Base-by-base conservation (phyloP, 1,139 yeast species). In the Yamadazyma diddensiae region DNA sequence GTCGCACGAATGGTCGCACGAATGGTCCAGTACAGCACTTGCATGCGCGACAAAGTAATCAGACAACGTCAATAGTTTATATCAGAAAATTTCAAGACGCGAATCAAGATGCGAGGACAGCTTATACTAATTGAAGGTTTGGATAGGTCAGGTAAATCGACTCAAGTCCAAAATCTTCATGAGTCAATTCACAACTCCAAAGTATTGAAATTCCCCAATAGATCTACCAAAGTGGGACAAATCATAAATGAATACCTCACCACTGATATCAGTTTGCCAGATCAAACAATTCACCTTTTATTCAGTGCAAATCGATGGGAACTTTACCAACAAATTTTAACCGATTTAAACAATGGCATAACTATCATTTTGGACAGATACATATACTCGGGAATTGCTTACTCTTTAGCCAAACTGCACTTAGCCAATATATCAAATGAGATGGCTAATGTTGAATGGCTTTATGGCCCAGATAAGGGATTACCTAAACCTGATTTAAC, bases 221-320 rank as follows among this genome's bases (percentile, higher is more conserved):
- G 98, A 37, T 65, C 82, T 2, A 94, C 98, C 0, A 69, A 72
- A 5, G 81, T 88, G 30, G 99, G 99, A 2, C 51, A 70, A 38
- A 62, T 90, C 45, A 88, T 94, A 50, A 77, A 92, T 56, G 58
- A 69, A 35, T 92, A 90, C 53, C 66, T 94, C 25, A 71, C 77
- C 3, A 72, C 79, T 45, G 35, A 54, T 0, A 72, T 72, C 39
- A 41, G 59, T 9, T 55, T 87, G 23, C 74, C 79, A 19, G 94
- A 84, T 49, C 82, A 87, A 55, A 69, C 95, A 0, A 81, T 88
- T 8, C 99, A 94, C 57, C 65, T 94, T 25, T 63, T 94, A 24
- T 94, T 94, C 56, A 79, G 90, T 47, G 97, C 98, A 2, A 94
- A 94, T 52, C 61, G 99, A 43, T 94, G 98, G 98, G 98, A 92